A percentile compares a stretch with the other conserved stretches of the same genome.
Evolutionary conservation across 768 basidiomycete genomes (phyloP).

Genomic region (Ramaria rubella): DNA sequence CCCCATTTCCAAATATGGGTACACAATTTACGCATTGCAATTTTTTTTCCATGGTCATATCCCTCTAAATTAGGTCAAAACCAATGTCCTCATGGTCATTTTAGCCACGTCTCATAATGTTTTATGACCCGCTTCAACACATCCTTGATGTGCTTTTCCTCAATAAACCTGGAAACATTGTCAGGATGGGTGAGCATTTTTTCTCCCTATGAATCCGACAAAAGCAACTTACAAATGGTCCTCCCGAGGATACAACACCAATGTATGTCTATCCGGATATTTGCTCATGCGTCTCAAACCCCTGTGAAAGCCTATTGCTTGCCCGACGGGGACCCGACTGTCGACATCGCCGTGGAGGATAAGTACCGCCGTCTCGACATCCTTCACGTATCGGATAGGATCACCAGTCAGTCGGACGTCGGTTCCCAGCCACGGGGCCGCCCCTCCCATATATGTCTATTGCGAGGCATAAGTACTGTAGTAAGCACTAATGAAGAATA

Average conservation of each 20-base stretch:
- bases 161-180: not conserved
- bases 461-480: not conserved
- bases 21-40: too few species aligned
- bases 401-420: not conserved
- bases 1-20: too few species aligned
- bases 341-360: slow-evolving; percentile 14
- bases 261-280: slow-evolving; percentile 7
- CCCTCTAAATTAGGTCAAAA: too few species aligned
- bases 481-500: not conserved
- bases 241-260: slow-evolving; percentile 14
- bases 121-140: slow-evolving; percentile 7
- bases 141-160: slow-evolving; percentile 10
- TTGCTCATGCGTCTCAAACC: slow-evolving; percentile 10
- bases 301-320: slow-evolving; percentile 11
- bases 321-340: slow-evolving; percentile 10
- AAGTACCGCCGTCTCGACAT: slow-evolving; percentile 13
- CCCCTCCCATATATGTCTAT: slow-evolving; percentile 5
- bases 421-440: slow-evolving; percentile 9
- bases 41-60: too few species aligned
- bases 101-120: slow-evolving; percentile 9
- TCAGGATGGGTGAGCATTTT: not conserved
- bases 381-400: slow-evolving; percentile 12
- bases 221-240: slow-evolving; percentile 7
- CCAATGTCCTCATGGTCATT: too few species aligned
- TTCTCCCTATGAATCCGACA: too few species aligned